phyloP scores from a whole-genome alignment of 148 eudicot species.

The Bassia scoparia region DNA sequence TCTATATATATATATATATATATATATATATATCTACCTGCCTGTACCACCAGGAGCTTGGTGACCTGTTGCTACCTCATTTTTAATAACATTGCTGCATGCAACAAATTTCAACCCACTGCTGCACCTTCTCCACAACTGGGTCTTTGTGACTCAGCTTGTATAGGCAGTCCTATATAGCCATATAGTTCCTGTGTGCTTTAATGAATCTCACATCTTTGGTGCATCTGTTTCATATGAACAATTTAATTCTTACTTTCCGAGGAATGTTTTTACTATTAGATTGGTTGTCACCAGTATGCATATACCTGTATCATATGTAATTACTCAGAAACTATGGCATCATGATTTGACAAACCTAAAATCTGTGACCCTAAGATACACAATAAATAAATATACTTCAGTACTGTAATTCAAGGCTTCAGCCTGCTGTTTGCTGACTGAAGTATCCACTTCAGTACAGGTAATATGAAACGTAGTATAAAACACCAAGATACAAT shows the following conservation, averaged over 20 bases:
- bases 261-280: neutral
- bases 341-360: neutral
- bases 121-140: neutral
- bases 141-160: neutral
- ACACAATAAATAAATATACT: neutral
- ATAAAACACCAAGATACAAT: neutral
- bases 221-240: neutral
- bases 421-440: conserved; percentile 1
- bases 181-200: neutral
- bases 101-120: neutral
- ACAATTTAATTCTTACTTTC: neutral
- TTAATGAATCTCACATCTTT: neutral
- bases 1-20: too few relatives aligned
- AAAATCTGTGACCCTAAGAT: neutral
- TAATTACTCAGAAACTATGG: neutral
- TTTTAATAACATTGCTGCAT: neutral
- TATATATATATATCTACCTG: too few relatives aligned
- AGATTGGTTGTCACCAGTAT: neutral
- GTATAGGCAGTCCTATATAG: neutral
- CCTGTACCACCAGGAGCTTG: neutral
- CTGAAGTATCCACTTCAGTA: neutral
- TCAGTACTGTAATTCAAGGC: neutral
- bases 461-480: neutral
- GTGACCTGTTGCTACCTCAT: neutral
- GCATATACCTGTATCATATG: neutral